These are phyloP conservation scores for Styphnolobium japonicum DNA, from an alignment of 306 rosid species.

Conservation along the genomic window DNA sequence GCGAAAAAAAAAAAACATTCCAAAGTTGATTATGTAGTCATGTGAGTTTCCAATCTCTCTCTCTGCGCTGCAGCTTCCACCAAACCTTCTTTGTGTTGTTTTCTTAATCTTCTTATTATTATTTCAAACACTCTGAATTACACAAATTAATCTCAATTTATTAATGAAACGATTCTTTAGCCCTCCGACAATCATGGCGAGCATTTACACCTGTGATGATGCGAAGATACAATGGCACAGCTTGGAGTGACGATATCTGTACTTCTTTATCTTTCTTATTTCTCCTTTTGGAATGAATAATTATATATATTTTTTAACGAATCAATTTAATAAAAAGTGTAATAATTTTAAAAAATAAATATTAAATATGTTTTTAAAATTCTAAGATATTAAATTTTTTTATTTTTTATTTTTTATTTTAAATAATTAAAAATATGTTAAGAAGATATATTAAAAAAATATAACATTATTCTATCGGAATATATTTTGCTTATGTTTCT, in stretches of 20 bases:
- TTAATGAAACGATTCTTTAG: conserved; percentile 32
- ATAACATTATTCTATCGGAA: too few relatives aligned
- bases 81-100: conserved; percentile 27
- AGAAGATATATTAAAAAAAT: too few relatives aligned
- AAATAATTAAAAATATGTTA: too few relatives aligned
- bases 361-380: too few relatives aligned
- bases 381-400: too few relatives aligned
- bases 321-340: too few relatives aligned
- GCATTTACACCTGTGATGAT: conserved; percentile 52
- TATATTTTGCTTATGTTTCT: not conserved
- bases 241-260: conserved; percentile 47
- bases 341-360: too few relatives aligned
- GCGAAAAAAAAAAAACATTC: too few relatives aligned
- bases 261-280: conserved; percentile 24
- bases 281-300: conserved; percentile 19
- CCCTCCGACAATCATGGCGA: conserved; percentile 57
- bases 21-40: conserved; percentile 10
- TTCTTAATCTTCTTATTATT: conserved; percentile 4
- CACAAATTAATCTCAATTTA: conserved; percentile 16
- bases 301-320: too few relatives aligned
- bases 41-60: conserved; percentile 31
- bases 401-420: too few relatives aligned
- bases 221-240: conserved; percentile 44
- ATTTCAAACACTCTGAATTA: conserved; percentile 21
- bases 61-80: conserved; percentile 36